Base-by-base conservation (phyloP, 2,329 filamentous ascomycete genomes). In the Pezicula rhizophila region DNA sequence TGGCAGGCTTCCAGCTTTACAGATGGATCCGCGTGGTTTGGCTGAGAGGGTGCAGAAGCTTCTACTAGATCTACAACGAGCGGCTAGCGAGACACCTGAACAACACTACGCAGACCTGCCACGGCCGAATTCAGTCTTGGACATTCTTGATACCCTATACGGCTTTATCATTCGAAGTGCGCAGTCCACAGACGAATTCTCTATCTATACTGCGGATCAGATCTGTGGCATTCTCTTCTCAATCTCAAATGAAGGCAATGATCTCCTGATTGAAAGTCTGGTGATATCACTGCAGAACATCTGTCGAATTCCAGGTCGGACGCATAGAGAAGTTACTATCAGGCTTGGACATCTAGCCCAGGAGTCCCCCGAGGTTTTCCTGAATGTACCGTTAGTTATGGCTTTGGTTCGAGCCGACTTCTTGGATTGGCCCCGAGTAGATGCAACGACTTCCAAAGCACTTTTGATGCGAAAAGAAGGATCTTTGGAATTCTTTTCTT, bases 401-500 rank as follows among this genome's bases (percentile, higher is more conserved):
- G 78, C 79, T 3, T 65, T 85, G 37, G 69, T 80, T 39, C 73
- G 73, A 33, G 81, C 79, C 2, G 80, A 84, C 46, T 71, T 85
- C 34, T 60, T 85, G 7, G 80, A 84, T 57, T 80, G 81, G 73
- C 72, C 73, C 45, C 76, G 77, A 45, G 79, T 91, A 44, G 87
- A 91, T 60, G 74, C 79, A 18, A 83, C 87, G 45, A 78, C 91
- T 57, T 80, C 88, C 7, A 85, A 85, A 63, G 82, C 86, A 2
- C 75, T 97, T 17, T 73, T 80, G 48, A 77, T 84, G 48, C 82
- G 82, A 50, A 88, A 90, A 53, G 76, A 82, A 7, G 77, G 78
- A 18, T 88, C 87, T 2, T 70, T 96, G 3, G 82, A 89, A 49
- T 87, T 95, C 63, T 75, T 97, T n/a, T 82, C 85, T 45, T 82